Evolutionary conservation across 208 protist species (phyloP).

Genomic region (Acanthamoeba triangularis): DNA sequence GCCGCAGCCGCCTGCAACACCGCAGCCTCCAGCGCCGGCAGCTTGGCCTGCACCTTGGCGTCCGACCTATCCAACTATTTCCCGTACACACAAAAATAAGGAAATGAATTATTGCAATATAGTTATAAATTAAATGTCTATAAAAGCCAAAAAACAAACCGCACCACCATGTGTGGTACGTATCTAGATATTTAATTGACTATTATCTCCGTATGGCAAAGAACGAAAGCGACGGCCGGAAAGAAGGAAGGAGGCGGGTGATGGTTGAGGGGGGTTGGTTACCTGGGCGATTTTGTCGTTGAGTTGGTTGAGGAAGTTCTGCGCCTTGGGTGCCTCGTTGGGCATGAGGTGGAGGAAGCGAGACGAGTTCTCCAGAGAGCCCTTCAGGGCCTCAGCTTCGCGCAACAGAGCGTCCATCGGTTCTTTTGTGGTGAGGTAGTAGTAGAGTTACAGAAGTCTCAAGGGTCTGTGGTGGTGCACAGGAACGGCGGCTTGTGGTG

Average conservation of each 20-base stretch:
- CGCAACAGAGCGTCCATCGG: slow-evolving; percentile 48
- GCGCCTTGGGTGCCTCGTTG: slow-evolving; percentile 59
- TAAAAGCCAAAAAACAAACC: background rate
- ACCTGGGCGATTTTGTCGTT: slow-evolving; percentile 58
- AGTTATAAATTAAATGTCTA: no score
- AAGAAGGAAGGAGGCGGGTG: no score
- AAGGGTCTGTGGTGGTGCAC: no score
- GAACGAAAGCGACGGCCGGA: no score
- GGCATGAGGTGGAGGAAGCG: slow-evolving; percentile 72
- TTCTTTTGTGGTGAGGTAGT: background rate
- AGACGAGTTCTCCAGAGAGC: slow-evolving; percentile 36
- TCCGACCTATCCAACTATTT: slow-evolving; percentile 57
- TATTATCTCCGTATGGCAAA: background rate
- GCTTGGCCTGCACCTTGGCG: slow-evolving; percentile 67
- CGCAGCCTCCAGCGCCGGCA: slow-evolving; percentile 48
- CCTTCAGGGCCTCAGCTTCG: slow-evolving; percentile 53
- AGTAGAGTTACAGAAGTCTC: background rate
- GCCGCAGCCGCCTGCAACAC: slow-evolving; percentile 11
- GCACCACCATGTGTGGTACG: no score
- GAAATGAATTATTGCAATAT: background rate
- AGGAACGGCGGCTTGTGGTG: background rate
- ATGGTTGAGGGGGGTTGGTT: background rate
- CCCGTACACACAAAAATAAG: background rate
- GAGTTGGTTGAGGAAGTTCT: slow-evolving; percentile 64
- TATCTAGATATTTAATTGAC: background rate